These are phyloP conservation scores for Spathaspora passalidarum DNA, from an alignment of 805 yeast species.

Conservation along the genomic window DNA sequence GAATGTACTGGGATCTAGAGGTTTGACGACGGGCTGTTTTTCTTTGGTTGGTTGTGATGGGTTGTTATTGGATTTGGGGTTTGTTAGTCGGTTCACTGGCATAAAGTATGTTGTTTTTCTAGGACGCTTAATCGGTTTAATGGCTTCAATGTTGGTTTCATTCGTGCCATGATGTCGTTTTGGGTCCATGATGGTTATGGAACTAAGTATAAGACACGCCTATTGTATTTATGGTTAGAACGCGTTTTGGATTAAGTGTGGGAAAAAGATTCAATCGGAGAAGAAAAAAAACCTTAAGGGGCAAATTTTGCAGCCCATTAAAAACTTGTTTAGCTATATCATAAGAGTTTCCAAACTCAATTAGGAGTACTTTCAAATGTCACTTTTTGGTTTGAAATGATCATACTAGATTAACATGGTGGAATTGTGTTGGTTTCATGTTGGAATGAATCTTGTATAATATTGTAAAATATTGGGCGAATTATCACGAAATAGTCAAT, in stretches of 20 bases:
- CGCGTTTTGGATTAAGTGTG: not conserved
- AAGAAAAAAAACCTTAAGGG: too few relatives aligned
- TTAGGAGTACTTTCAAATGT: too few relatives aligned
- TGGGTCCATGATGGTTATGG: not conserved
- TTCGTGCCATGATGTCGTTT: not conserved
- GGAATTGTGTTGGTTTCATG: too few relatives aligned
- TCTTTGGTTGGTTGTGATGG: not conserved
- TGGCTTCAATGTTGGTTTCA: slow-evolving; percentile 1
- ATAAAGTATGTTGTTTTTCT: slow-evolving; percentile 31
- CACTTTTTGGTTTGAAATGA: too few relatives aligned
- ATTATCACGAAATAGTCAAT: too few relatives aligned
- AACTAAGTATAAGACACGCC: not conserved
- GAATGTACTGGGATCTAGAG: slow-evolving; percentile 3
- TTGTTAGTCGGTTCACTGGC: slow-evolving; percentile 30
- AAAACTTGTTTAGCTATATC: too few relatives aligned
- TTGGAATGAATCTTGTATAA: too few relatives aligned
- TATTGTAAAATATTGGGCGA: too few relatives aligned
- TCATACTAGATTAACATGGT: too few relatives aligned
- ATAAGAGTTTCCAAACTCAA: too few relatives aligned
- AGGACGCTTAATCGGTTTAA: slow-evolving; percentile 7
- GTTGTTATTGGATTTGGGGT: not conserved
- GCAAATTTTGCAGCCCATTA: too few relatives aligned
- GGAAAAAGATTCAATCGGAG: too few relatives aligned
- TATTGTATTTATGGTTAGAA: not conserved
- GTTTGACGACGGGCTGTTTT: not conserved